A percentile compares a stretch with the other conserved stretches of the same genome.
phyloP scores from a whole-genome alignment of 2,329 filamentous ascomycete genomes.

The Penicillium sp. region DNA sequence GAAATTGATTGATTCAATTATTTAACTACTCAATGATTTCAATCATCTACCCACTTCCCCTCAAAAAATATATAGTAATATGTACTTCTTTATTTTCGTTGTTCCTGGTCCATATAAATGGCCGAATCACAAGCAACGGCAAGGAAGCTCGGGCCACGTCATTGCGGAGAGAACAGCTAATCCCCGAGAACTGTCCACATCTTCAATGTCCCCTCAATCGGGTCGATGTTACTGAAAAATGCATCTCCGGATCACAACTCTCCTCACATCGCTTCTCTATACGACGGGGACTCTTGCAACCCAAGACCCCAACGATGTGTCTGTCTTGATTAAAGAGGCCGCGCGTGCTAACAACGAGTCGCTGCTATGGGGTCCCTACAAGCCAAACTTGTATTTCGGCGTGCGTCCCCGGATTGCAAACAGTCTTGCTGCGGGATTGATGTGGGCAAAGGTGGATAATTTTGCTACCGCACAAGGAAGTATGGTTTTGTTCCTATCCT shows the following conservation, averaged over 20 bases:
- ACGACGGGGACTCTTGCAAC: constrained; percentile 30
- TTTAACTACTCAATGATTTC: background rate
- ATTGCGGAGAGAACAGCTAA: constrained; percentile 30
- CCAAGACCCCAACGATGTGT: constrained; percentile 33
- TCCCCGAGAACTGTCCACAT: constrained; percentile 15
- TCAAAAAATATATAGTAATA: too few relatives aligned
- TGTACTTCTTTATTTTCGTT: background rate
- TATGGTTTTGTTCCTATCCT: constrained; percentile 47
- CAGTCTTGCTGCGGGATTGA: constrained; percentile 76
- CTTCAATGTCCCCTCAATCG: constrained; percentile 18
- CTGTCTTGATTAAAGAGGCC: constrained; percentile 41
- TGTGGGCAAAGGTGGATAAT: constrained; percentile 86
- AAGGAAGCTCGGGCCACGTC: constrained; percentile 35
- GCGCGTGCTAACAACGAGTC: constrained; percentile 68
- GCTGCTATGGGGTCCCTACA: constrained; percentile 93
- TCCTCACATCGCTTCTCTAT: constrained; percentile 30
- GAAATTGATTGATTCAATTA: background rate
- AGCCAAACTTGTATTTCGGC: constrained; percentile 92
- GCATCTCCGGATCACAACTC: constrained; percentile 26
- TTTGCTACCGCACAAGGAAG: constrained; percentile 74
- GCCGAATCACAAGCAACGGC: background rate
- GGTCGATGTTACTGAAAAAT: constrained; percentile 28
- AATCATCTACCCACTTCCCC: too few relatives aligned
- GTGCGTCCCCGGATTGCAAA: constrained; percentile 78
- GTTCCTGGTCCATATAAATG: background rate